Evolutionary conservation across 306 rosid species (phyloP), one percentile per base, ranked within the genome.

Genomic region (Citrullus colocynthis): DNA sequence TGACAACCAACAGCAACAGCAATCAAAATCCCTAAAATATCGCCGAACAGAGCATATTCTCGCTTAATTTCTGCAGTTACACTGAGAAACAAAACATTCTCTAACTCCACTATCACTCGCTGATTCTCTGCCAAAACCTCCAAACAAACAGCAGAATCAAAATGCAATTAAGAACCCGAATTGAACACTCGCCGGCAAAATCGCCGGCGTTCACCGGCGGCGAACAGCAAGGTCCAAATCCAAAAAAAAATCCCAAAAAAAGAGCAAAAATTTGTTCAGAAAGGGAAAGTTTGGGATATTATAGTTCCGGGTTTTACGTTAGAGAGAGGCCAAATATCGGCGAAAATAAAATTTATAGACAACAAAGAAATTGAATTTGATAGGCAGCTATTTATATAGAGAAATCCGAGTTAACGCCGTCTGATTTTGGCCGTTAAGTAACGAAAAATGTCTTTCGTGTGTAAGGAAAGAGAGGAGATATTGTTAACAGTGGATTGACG

Each of bases 331-430:
- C 2, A 78, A 59, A 75, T 78, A 54, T 78, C 58, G 83, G 86
- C 78, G 51, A 60, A 77, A 58, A 9, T 20, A 64, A 17, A 65
- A 17, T 36, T n/a, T 9, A 82, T 72, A 81, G 84, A 39, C 75
- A 42, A 72, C 78, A 79, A 78, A 60, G 77, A 84, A 65, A 65
- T 16, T 54, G 28, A 37, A 18, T 12, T 7, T 1, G 49, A 77
- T 80, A 81, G 30, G 57, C 70, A 36, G 57, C 76, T 88, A 86
- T 87, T 85, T 91, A 91, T 93, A 93, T 64, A 83, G 75, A 67
- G 54, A 54, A 32, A 34, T 28, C 17, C 12, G n/a, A 30, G 37
- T 34, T 85, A 45, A 89, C 93, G 91, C 80, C 89, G 91, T 89
- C 8, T 56, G 56, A 7, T 51, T 7, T n/a, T 1, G 60, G 77